These are phyloP conservation scores for Citrus trifoliata DNA, from an alignment of 345 rosid species.

Conservation along the genomic window DNA sequence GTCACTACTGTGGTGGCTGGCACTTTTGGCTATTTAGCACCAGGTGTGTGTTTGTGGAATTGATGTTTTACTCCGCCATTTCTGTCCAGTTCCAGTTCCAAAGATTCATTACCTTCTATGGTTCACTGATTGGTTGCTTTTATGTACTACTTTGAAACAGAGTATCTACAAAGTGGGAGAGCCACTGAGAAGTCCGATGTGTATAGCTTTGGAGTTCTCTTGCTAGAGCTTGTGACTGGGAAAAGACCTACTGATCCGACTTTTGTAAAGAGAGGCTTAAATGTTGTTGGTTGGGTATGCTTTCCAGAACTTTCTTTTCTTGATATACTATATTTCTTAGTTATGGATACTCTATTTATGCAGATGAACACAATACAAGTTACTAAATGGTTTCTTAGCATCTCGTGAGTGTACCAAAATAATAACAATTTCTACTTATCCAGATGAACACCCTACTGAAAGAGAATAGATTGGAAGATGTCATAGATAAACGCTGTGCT, in stretches of 20 bases:
- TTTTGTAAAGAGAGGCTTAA: constrained; percentile 77
- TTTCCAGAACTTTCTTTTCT: constrained; percentile 1
- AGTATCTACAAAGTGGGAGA: constrained; percentile 87
- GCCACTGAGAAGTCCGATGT: constrained; percentile 96
- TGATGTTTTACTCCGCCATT: neutral
- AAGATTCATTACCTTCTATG: neutral
- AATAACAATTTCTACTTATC: constrained; percentile 1
- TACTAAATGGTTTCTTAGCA: neutral
- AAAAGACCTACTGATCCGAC: constrained; percentile 86
- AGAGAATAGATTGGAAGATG: constrained; percentile 69
- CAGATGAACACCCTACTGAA: constrained; percentile 83
- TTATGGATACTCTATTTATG: neutral
- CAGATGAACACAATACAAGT: too few species aligned
- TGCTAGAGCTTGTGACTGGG: constrained; percentile 86
- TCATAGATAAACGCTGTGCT: constrained; percentile 63
- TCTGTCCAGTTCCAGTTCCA: neutral
- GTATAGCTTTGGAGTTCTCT: constrained; percentile 93
- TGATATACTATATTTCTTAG: neutral
- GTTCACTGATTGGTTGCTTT: neutral
- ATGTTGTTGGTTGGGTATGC: constrained; percentile 93
- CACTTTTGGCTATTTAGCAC: constrained; percentile 96
- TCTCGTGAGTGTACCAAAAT: neutral
- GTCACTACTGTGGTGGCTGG: constrained; percentile 97
- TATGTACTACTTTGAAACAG: constrained; percentile 32
- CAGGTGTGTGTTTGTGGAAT: constrained; percentile 45